Evolutionary conservation across 306 rosid genomes (phyloP), one percentile per base, ranked within the genome.

Genomic region (Hippophae tibetana): DNA sequence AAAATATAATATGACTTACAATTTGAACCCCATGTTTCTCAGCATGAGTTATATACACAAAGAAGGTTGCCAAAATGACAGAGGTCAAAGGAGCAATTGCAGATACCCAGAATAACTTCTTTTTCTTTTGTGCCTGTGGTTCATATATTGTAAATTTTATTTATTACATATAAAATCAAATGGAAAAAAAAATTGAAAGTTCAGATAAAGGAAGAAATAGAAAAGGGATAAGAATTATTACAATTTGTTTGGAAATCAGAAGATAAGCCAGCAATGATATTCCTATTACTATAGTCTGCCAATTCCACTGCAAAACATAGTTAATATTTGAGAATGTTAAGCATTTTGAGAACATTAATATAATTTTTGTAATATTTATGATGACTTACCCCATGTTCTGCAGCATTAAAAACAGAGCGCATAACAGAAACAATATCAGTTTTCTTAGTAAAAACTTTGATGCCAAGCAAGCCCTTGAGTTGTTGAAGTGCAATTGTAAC

Each of bases 401-500:
- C 87, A 9, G 72, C 2, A 12, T 55, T 8, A 12, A 52, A 78
- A 54, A 87, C 96, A 1, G 96, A 90, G 55, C 23, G 69, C 84
- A 87, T 50, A 47, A 87, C 97, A 44, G 87, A 83, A 56, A 85
- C 26, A 62, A 87, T 65, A 73, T 90, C 96, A 10, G 87, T 81
- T 54, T 87, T 90, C 81, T 72, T 87, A 0, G 98, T 85, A 74
- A 90, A 87, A 0, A 5, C 6, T 60, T 9, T 8, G 38, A 90
- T 63, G 57, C 98, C 98, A 26, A 90, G 74, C 5, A 90, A 69
- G 61, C 96, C 98, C 63, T 87, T 90, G 9, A 90, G 96, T 64
- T 90, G 98, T 53, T 90, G 98, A 52, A 90, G 83, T 71, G 79
- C 63, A 67, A 90, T 90, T 46, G 92, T 90, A 54, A 90, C 61